Evolutionary conservation across 768 basidiomycete genomes (phyloP).

Genomic region (Kwoniella bestiolae): DNA sequence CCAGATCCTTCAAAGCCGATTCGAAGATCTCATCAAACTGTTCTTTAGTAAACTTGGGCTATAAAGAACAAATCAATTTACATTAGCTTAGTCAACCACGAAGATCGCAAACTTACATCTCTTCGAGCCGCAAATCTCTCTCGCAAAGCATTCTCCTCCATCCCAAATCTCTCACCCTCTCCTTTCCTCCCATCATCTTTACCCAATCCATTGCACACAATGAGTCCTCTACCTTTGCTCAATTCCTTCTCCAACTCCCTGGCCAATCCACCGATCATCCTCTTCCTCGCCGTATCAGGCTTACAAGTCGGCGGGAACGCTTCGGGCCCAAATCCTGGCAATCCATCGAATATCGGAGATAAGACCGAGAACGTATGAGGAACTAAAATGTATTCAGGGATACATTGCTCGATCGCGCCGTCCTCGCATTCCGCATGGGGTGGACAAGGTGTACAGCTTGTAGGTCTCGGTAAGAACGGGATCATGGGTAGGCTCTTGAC

Average conservation of each 20-base stretch:
- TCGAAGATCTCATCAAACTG: constrained; percentile 57
- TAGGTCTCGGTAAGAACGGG: constrained; percentile 48
- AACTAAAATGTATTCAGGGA: constrained; percentile 55
- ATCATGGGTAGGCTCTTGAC: constrained; percentile 50
- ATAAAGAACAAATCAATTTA: constrained; percentile 12
- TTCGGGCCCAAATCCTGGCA: constrained; percentile 49
- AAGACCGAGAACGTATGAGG: constrained; percentile 34
- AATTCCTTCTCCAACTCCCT: constrained; percentile 47
- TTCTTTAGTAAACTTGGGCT: constrained; percentile 40
- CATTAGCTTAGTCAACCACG: neutral
- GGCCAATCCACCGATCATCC: constrained; percentile 55
- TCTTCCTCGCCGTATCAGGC: constrained; percentile 58
- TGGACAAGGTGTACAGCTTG: constrained; percentile 58
- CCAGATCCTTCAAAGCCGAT: constrained; percentile 57
- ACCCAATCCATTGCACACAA: constrained; percentile 55
- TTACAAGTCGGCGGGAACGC: constrained; percentile 56
- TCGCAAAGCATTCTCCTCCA: constrained; percentile 35
- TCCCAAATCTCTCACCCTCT: constrained; percentile 41
- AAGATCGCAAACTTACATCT: constrained; percentile 36
- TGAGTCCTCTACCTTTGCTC: constrained; percentile 49
- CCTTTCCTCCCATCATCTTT: constrained; percentile 47
- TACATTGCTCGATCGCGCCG: constrained; percentile 54
- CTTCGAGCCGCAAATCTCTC: constrained; percentile 36
- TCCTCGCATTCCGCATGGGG: constrained; percentile 55
- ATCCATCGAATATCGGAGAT: constrained; percentile 38